Evolutionary conservation across 2,329 filamentous ascomycete species (phyloP), one percentile per base, ranked within the genome.

Genomic region (Pseudogymnoascus sp.): DNA sequence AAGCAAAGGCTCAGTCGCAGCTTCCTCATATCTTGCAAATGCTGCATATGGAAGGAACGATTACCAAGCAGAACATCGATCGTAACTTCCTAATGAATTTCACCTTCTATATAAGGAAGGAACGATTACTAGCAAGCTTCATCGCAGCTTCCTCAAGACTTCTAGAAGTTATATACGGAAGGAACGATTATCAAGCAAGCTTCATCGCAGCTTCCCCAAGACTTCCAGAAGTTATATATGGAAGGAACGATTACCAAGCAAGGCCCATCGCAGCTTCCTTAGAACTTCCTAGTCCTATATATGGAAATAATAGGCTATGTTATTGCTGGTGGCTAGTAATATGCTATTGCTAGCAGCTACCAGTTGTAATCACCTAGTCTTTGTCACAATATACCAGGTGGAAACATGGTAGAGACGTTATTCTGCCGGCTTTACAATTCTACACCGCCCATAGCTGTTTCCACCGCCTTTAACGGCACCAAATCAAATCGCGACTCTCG

Each of bases 401-500:
- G 31, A 33, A 31, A 6, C 25, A 55, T 12, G 9, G 1, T n/a
- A 9, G 8, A 33, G 16, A 2, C 28, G 49, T 35, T 55, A 55
- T 55, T 55, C 49, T 55, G 49, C 49, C 49, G 28, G 49, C 16
- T 33, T 33, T 55, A 55, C 49, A 28, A 6, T 1, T 16, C 49
- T 31, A 55, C 49, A 55, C 49, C 49, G 49, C 49, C 49, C 49
- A 35, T 21, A 33, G 9, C n/a, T 55, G 7, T 33, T 21, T 55
- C 28, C 49, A 55, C 49, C 49, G 49, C 49, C 49, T 55, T 55
- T 14, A 33, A 35, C 49, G 1, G 1, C n/a, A 18, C 49, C 49
- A 55, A 55, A 55, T 55, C 49, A 55, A 55, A 55, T 55, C 28
- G 49, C 49, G 49, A 55, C n/a, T 55, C 18, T 55, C 28, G 49